Percentiles rank a stretch among this genome's conserved stretches.
Conservation (phyloP, 1,284 basidiomycete species). For the Microbotryum saponariae region DNA sequence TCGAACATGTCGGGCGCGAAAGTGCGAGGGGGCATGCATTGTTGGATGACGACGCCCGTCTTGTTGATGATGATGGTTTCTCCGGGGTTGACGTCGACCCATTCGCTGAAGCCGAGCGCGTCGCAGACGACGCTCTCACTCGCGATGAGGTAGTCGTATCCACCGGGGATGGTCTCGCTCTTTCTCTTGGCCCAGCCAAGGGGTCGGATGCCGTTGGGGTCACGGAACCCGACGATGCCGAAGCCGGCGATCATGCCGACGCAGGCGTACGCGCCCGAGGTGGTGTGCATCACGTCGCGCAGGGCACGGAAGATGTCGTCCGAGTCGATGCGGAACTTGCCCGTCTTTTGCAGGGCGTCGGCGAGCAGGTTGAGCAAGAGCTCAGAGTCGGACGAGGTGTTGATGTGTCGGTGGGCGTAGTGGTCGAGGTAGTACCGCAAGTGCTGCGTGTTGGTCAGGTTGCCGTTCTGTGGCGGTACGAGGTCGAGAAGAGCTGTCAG, state of each 20-base stretch:
- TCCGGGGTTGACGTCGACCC: conserved; percentile 91
- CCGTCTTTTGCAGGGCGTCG: conserved; percentile 94
- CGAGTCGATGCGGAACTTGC: conserved; percentile 99
- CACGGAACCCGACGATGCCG: conserved; percentile 95
- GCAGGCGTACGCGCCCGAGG: conserved; percentile 90
- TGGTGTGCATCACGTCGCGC: conserved; percentile 76
- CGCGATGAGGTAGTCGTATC: conserved; percentile 76
- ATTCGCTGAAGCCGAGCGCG: conserved; percentile 79
- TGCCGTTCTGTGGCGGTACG: conserved; percentile 75
- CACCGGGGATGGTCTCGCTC: conserved; percentile 30
- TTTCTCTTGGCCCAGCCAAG: conserved; percentile 55
- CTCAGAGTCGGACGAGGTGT: conserved; percentile 97
- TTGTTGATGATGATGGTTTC: conserved; percentile 70
- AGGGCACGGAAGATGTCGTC: conserved; percentile 98
- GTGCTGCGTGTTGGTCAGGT: conserved; percentile 85
- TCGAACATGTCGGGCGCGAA: conserved; percentile 99
- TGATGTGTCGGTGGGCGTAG: conserved; percentile 95
- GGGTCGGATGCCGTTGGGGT: conserved; percentile 97
- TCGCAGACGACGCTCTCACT: conserved; percentile 96
- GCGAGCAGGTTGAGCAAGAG: conserved; percentile 96
- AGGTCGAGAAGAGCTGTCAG: background rate
- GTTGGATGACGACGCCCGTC: conserved; percentile 60
- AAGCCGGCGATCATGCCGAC: conserved; percentile 98
- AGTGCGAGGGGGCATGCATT: conserved; percentile 59
- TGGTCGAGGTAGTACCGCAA: conserved; percentile 90